Evolutionary conservation across 1,284 basidiomycete species (phyloP).

Genomic region (Coniophora puteana): DNA sequence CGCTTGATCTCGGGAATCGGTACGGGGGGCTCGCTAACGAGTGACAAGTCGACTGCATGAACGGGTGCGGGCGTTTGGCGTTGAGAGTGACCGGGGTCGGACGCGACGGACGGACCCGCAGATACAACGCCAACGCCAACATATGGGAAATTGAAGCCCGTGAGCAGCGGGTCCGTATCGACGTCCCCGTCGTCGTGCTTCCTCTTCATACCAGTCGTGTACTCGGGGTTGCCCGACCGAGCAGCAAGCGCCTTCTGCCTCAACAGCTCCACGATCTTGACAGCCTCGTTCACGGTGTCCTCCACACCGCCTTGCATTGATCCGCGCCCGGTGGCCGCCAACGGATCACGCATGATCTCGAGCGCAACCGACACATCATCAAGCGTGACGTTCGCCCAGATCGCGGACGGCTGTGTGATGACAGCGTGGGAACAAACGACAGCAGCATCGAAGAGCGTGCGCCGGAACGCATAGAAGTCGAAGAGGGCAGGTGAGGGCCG

Average conservation of each 20-base stretch:
- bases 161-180: conserved; percentile 25
- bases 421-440: conserved; percentile 58
- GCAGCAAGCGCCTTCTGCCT: conserved; percentile 42
- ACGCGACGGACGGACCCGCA: conserved; percentile 3
- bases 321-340: conserved; percentile 27
- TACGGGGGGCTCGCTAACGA: neutral
- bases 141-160: conserved; percentile 45
- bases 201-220: conserved; percentile 42
- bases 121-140: conserved; percentile 36
- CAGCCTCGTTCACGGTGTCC: conserved; percentile 32
- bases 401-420: conserved; percentile 44
- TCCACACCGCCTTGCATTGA: conserved; percentile 30
- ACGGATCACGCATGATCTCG: conserved; percentile 39
- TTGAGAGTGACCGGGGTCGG: neutral
- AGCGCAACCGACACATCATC: conserved; percentile 48
- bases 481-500: conserved; percentile 38
- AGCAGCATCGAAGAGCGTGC: conserved; percentile 58
- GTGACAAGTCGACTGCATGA: conserved; percentile 1
- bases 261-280: conserved; percentile 47
- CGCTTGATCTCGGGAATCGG: conserved; percentile 3
- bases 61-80: neutral
- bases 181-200: conserved; percentile 47
- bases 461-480: conserved; percentile 57
- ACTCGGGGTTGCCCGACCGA: conserved; percentile 16
- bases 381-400: conserved; percentile 44